Conservation (phyloP, 768 basidiomycete genomes). For the Boletus sp. region DNA sequence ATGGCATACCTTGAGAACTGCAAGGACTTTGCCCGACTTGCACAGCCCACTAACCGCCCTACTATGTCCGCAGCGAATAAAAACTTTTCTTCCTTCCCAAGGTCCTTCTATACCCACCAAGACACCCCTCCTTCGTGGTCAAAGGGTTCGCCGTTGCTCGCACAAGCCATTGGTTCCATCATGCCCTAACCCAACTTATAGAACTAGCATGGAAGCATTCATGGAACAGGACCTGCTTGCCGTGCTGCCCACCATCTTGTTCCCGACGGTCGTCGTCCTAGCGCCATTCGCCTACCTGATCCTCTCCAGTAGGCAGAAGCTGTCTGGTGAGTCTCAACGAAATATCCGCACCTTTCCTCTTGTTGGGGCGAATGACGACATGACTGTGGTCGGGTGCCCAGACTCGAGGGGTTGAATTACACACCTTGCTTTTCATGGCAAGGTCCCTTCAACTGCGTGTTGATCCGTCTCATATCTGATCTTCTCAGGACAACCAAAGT, state of each 20-base stretch:
- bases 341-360: neutral
- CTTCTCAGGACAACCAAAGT: slow-evolving; percentile 8
- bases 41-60: neutral
- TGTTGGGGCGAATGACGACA: neutral
- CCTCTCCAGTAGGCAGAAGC: neutral
- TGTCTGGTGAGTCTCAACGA: slow-evolving; percentile 14
- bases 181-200: neutral
- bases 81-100: neutral
- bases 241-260: slow-evolving; percentile 11
- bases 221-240: slow-evolving; percentile 1
- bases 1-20: neutral
- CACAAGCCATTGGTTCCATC: neutral
- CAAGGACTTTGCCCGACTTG: no score
- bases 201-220: neutral
- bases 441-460: neutral
- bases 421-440: neutral
- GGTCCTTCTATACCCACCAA: neutral
- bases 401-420: neutral
- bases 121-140: neutral
- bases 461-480: slow-evolving; percentile 10
- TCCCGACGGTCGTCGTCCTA: slow-evolving; percentile 7
- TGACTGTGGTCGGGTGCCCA: neutral
- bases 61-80: neutral
- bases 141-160: neutral
- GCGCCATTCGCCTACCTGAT: slow-evolving; percentile 18